phyloP scores from a whole-genome alignment of 1,139 yeast genomes.

The Saccharomyces uvarum region DNA sequence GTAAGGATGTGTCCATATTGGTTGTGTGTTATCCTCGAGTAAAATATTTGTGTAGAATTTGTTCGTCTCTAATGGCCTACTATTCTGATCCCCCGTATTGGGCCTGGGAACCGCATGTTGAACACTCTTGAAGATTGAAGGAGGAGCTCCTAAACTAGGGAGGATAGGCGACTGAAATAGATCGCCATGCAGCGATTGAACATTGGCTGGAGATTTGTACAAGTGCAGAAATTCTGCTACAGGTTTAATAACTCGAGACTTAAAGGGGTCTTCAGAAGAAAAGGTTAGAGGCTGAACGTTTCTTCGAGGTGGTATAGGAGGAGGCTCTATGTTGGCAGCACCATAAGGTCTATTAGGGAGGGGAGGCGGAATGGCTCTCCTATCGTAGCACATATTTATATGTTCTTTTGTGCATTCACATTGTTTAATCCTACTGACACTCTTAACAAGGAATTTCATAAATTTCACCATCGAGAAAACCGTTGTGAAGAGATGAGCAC shows the following conservation, averaged over 20 bases:
- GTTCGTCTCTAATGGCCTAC: constrained; percentile 62
- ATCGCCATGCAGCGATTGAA: background rate
- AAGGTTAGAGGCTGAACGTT: background rate
- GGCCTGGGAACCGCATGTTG: constrained; percentile 43
- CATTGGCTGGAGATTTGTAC: background rate
- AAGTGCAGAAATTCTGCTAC: background rate
- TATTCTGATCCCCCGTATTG: constrained; percentile 34
- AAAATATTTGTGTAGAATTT: constrained; percentile 77
- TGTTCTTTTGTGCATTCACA: background rate
- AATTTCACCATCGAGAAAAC: background rate
- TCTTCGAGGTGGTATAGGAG: background rate
- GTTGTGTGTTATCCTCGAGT: constrained; percentile 55
- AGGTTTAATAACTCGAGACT: background rate
- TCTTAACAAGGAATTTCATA: background rate
- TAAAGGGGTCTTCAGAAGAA: background rate
- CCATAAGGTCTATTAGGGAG: background rate
- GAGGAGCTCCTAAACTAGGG: background rate
- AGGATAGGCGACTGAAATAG: background rate
- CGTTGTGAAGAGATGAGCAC: background rate
- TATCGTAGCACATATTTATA: background rate
- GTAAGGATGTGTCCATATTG: constrained; percentile 78
- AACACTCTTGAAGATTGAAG: background rate
- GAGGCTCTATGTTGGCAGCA: background rate
- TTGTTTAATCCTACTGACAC: background rate
- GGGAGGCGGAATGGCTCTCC: background rate